phyloP scores from a whole-genome alignment of 225 moss, liverwort and hornwort genomes.

The Polytrichum formosum region DNA sequence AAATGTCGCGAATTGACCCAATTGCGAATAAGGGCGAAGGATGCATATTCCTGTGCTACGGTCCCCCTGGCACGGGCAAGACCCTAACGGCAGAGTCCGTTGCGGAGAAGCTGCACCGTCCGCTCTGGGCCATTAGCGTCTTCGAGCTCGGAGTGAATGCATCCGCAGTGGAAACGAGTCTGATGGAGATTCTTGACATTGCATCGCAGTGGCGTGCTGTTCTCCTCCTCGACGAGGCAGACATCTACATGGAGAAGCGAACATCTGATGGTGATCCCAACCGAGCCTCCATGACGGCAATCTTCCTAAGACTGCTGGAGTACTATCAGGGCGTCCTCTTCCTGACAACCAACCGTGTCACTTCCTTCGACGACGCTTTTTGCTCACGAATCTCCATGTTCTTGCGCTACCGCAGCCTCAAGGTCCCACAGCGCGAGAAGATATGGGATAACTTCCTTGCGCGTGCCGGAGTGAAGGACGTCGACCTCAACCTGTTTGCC shows the following conservation, averaged over 20 bases:
- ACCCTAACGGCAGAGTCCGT: constrained; percentile 71
- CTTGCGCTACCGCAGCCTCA: constrained; percentile 50
- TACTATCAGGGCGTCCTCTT: constrained; percentile 66
- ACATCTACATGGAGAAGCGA: constrained; percentile 66
- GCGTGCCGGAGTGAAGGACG: constrained; percentile 20
- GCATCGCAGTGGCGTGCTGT: constrained; percentile 68
- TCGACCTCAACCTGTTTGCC: constrained; percentile 19
- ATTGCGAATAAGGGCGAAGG: constrained; percentile 67
- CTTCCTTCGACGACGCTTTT: constrained; percentile 65
- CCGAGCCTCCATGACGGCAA: constrained; percentile 64
- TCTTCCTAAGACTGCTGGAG: constrained; percentile 63
- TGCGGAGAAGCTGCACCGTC: constrained; percentile 59
- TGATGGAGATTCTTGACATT: constrained; percentile 56
- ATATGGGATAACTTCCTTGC: constrained; percentile 47
- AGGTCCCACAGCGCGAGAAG: constrained; percentile 19
- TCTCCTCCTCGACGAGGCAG: constrained; percentile 68
- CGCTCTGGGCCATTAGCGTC: constrained; percentile 62
- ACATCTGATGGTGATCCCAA: constrained; percentile 17
- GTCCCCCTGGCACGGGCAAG: constrained; percentile 58
- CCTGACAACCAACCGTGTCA: constrained; percentile 57
- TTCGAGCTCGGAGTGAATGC: constrained; percentile 47
- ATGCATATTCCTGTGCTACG: constrained; percentile 60
- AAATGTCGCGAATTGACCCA: constrained; percentile 25
- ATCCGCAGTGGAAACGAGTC: constrained; percentile 25
- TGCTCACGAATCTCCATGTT: constrained; percentile 68